Evolutionary conservation across 1,139 yeast genomes (phyloP), one percentile per base, ranked within the genome.

Genomic region (Magnusiomyces ingens): DNA sequence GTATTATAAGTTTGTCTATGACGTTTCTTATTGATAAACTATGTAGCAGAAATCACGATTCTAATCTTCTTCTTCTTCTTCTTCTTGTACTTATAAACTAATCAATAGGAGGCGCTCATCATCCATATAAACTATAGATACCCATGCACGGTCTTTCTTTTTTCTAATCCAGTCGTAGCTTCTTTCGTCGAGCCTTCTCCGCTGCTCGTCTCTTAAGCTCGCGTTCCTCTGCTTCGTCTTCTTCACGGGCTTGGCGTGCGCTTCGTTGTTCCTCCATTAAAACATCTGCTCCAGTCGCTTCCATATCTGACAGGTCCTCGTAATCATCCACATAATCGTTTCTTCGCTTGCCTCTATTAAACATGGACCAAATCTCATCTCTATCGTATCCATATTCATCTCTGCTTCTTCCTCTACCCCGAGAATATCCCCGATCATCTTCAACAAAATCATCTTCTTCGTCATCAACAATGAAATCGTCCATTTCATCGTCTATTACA

Each of bases 251-350:
- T 55, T 71, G 71, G 51, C 68, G 73, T 50, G 82, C 75, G 3
- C 96, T 84, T 45, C 79, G 68, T 59, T 72, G 77, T 67, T 91
- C 98, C 64, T 91, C 98, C 52, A 80, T 87, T 45, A 89, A 71
- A 43, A 91, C 81, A 60, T 91, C 96, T 32, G 83, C 83, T 19
- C 96, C 97, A 0, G 94, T 85, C 6, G 96, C 96, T 65, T 91
- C 97, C 97, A 91, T 91, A 64, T 87, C 95, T 56, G 84, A 88
- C 38, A 77, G 76, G 52, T 82, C 82, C 51, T 78, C 75, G 49
- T 78, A 81, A 57, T 75, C 75, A 45, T 73, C 68, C 40, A 71
- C 71, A 57, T 73, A 74, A 49, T 75, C 70, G 1, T 73, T 63
- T 45, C 84, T 70, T 54, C 76, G 73, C 59, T 77, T 77, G 2